These are phyloP conservation scores for Tetrastigma voinierianum DNA, from an alignment of 164 flowering plant genomes.

Conservation along the genomic window DNA sequence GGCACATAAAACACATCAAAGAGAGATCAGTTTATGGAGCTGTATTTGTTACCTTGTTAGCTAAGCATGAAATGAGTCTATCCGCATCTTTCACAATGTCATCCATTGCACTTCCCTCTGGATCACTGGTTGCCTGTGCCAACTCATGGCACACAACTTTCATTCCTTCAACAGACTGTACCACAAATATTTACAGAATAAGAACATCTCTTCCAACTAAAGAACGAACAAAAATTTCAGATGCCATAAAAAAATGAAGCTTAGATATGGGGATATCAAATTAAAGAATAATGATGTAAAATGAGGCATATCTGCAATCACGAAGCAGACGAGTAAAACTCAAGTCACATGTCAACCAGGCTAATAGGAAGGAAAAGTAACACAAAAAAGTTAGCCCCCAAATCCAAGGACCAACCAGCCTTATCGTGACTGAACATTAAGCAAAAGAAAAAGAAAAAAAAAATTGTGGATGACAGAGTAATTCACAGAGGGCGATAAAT, in stretches of 20 bases:
- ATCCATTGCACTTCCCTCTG: constrained; percentile 80
- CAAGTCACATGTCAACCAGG: neutral
- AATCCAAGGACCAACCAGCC: neutral
- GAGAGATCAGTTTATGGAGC: too few species aligned
- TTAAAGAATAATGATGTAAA: neutral
- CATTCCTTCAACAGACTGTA: constrained; percentile 99
- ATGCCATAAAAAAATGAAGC: neutral
- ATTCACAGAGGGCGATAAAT: neutral
- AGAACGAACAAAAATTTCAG: neutral
- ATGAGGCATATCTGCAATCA: neutral
- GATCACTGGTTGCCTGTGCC: constrained; percentile 75
- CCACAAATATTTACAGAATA: neutral
- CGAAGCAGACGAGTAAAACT: neutral
- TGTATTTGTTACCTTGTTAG: constrained; percentile 60
- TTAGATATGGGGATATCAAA: neutral
- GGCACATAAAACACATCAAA: neutral
- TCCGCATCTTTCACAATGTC: constrained; percentile 88
- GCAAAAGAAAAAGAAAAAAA: neutral
- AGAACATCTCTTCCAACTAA: neutral
- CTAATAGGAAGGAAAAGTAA: neutral
- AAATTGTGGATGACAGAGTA: neutral
- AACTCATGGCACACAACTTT: constrained; percentile 95
- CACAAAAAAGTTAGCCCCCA: neutral
- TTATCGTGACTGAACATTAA: neutral
- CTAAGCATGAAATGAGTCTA: constrained; percentile 87